These are phyloP conservation scores for Endotrypanum monterogeii DNA, from an alignment of 208 protist genomes.

Conservation along the genomic window DNA sequence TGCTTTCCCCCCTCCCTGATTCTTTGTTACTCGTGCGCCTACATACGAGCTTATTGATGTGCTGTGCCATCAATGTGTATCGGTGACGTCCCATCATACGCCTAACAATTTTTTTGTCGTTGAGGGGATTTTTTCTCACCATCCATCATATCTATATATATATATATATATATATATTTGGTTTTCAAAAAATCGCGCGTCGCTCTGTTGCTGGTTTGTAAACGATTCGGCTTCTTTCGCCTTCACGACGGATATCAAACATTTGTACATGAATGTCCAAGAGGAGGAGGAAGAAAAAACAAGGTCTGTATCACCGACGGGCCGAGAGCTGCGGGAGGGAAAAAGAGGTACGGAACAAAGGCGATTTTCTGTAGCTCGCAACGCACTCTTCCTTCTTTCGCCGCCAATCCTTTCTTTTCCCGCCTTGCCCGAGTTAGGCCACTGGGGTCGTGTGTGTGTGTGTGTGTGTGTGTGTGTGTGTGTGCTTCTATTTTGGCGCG, in stretches of 20 bases:
- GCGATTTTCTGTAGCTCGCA: not conserved
- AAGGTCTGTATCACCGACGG: not conserved
- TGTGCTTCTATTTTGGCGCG: not conserved
- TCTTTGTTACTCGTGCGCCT: not conserved
- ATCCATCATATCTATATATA: not conserved
- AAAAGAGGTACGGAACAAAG: not conserved
- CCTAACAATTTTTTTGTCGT: no score
- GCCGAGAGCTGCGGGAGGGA: not conserved
- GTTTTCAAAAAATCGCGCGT: no score
- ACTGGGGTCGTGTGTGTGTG: not conserved
- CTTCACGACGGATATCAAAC: no score
- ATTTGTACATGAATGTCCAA: no score
- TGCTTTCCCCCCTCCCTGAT: not conserved
- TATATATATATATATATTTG: no score
- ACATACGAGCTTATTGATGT: not conserved
- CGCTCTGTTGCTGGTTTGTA: no score
- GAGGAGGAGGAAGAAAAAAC: not conserved
- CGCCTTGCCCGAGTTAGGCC: not conserved
- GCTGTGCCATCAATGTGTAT: not conserved
- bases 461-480: constrained; percentile 3
- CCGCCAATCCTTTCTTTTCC: not conserved
- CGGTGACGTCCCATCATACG: not conserved
- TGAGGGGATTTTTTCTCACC: not conserved
- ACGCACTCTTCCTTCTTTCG: not conserved
- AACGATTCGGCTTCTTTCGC: no score